Percentiles rank a stretch among this genome's conserved stretches.
phyloP scores from a whole-genome alignment of 2,329 filamentous ascomycete genomes.

The Trichoderma harzianum region DNA sequence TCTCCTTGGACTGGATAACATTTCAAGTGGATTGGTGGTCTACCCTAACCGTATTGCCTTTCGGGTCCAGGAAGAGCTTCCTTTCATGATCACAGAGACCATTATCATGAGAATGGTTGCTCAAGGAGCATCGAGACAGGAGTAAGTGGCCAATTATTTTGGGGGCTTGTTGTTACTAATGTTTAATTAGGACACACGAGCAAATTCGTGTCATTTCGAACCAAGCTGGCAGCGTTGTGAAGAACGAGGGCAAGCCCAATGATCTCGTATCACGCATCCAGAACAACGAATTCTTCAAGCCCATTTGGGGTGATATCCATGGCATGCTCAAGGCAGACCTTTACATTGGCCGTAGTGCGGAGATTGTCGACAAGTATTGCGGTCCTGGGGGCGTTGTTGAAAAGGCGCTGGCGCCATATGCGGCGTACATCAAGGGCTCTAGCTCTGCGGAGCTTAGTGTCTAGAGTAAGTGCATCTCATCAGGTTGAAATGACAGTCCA shows the following conservation, averaged over 20 bases:
- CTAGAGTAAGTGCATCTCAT: not conserved
- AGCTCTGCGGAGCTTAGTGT: slow-evolving; percentile 16
- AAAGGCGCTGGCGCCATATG: slow-evolving; percentile 38
- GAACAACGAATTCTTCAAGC: slow-evolving; percentile 68
- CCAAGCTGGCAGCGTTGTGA: slow-evolving; percentile 63
- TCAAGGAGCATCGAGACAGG: slow-evolving; percentile 48
- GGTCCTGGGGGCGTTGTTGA: slow-evolving; percentile 39
- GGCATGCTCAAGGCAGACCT: slow-evolving; percentile 55
- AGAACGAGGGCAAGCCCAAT: slow-evolving; percentile 65
- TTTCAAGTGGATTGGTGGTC: slow-evolving; percentile 67
- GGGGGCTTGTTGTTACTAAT: too few relatives aligned
- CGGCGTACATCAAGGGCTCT: slow-evolving; percentile 31
- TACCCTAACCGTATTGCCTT: slow-evolving; percentile 70
- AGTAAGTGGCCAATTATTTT: not conserved
- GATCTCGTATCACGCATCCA: slow-evolving; percentile 79
- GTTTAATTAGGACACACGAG: slow-evolving; percentile 54
- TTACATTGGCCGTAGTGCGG: slow-evolving; percentile 43
- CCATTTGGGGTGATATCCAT: slow-evolving; percentile 67
- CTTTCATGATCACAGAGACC: slow-evolving; percentile 71
- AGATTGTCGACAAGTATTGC: slow-evolving; percentile 46
- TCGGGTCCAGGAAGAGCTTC: slow-evolving; percentile 67
- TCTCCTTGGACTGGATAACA: slow-evolving; percentile 64
- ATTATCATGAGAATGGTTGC: slow-evolving; percentile 77
- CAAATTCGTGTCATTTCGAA: slow-evolving; percentile 79
- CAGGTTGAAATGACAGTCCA: not conserved